phyloP scores from a whole-genome alignment of 2,329 filamentous ascomycete species.

The Talaromyces funiculosus region DNA sequence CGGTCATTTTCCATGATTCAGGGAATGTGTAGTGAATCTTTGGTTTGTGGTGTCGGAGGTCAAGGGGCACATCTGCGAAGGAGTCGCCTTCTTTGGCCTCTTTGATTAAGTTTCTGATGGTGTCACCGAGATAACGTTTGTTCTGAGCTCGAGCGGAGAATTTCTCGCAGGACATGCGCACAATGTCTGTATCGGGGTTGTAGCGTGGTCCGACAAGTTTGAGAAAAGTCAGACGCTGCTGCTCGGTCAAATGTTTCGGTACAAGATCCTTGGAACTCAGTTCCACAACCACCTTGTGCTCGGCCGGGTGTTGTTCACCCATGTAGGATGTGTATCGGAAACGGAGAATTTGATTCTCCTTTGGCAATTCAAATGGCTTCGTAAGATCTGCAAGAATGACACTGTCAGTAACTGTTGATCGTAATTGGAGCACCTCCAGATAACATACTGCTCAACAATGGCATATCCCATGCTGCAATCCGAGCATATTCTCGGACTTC shows the following conservation, averaged over 20 bases:
- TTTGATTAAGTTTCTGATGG: slow-evolving; percentile 65
- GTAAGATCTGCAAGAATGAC: slow-evolving; percentile 59
- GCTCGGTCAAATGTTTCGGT: slow-evolving; percentile 53
- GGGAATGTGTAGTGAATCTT: slow-evolving; percentile 69
- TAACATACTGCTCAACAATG: slow-evolving; percentile 71
- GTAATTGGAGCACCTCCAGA: slow-evolving; percentile 9
- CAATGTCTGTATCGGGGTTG: slow-evolving; percentile 72
- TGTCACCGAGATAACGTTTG: slow-evolving; percentile 84
- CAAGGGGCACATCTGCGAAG: slow-evolving; percentile 84
- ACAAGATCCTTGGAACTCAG: slow-evolving; percentile 69
- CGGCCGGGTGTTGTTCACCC: slow-evolving; percentile 85
- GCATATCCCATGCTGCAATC: slow-evolving; percentile 92
- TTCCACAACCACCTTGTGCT: slow-evolving; percentile 90
- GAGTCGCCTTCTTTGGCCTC: slow-evolving; percentile 77
- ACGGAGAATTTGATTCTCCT: slow-evolving; percentile 63
- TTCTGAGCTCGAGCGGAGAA: slow-evolving; percentile 90
- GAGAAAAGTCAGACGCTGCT: slow-evolving; percentile 72
- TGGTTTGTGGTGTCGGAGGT: slow-evolving; percentile 74
- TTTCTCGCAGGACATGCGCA: slow-evolving; percentile 88
- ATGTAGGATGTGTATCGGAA: slow-evolving; percentile 98
- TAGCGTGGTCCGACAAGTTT: slow-evolving; percentile 83
- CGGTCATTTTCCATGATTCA: slow-evolving; percentile 72
- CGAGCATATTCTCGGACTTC: slow-evolving; percentile 85
- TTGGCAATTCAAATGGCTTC: slow-evolving; percentile 71
- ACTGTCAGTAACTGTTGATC: slow-evolving; percentile 1